phyloP scores from a whole-genome alignment of 163 green algal species.

The Chlorella variabilis region DNA sequence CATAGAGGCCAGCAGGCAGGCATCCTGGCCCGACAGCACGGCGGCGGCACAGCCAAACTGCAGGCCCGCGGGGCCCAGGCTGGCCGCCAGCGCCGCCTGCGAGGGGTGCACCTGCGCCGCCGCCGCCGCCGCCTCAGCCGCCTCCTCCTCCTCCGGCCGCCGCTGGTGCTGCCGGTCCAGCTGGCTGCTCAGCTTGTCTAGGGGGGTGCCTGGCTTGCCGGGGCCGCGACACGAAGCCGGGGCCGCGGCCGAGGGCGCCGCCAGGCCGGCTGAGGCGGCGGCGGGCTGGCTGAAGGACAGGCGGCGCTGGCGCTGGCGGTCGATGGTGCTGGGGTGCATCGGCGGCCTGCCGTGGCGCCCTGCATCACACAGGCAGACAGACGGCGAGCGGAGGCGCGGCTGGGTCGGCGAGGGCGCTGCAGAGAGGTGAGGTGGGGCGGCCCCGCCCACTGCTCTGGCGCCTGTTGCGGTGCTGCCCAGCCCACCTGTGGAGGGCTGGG shows the following conservation, averaged over 20 bases:
- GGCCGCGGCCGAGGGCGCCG: neutral
- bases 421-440: too few relatives aligned
- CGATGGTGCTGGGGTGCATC: conserved; percentile 23
- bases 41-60: conserved; percentile 13
- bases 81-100: conserved; percentile 15
- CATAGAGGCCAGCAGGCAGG: conserved; percentile 30
- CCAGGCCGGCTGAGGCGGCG: neutral
- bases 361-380: neutral
- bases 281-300: conserved; percentile 20
- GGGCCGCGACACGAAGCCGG: too few relatives aligned
- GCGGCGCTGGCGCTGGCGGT: conserved; percentile 9
- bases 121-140: neutral
- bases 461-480: neutral
- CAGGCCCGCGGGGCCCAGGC: conserved; percentile 10
- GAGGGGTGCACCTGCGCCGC: neutral
- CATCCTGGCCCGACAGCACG: conserved; percentile 17
- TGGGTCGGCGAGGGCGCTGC: too few relatives aligned
- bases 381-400: too few relatives aligned
- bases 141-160: neutral
- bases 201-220: neutral
- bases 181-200: conserved; percentile 28
- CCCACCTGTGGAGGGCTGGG: neutral
- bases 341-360: conserved; percentile 20
- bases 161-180: neutral
- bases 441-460: too few relatives aligned